A percentile compares a stretch with the other conserved stretches of the same genome.
Conservation (phyloP, 192 early-diverging fungal genomes). For the Chytriomyces sp. region DNA sequence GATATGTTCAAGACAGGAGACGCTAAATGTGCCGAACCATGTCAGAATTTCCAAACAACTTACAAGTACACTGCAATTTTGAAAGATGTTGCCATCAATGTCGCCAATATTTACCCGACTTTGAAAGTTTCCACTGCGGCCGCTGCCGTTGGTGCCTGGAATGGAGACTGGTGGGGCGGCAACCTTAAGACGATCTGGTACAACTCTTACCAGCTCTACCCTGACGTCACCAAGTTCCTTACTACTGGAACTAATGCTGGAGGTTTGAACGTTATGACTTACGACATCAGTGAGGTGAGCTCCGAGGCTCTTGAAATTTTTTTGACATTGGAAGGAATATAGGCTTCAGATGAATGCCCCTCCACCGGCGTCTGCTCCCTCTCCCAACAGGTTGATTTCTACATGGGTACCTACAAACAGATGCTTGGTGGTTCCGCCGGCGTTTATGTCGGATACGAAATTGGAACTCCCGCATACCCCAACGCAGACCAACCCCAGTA, state of each 20-base stretch:
- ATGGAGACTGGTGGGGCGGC: conserved; percentile 10
- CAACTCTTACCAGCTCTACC: background rate
- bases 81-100: background rate
- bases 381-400: conserved; percentile 9
- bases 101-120: background rate
- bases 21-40: background rate
- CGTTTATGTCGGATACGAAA: conserved; percentile 20
- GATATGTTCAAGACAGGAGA: conserved; percentile 20
- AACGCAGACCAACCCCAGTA: background rate
- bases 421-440: background rate
- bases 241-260: conserved; percentile 11
- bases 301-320: no score
- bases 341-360: conserved; percentile 5
- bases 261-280: conserved; percentile 17
- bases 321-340: no score
- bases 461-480: conserved; percentile 19
- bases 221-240: conserved; percentile 1
- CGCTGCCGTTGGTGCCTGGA: conserved; percentile 20
- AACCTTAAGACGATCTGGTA: background rate
- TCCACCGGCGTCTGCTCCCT: conserved; percentile 2
- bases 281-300: no score
- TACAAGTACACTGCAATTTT: conserved; percentile 22
- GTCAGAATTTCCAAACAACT: background rate
- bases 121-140: conserved; percentile 20
- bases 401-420: conserved; percentile 16